These are phyloP conservation scores for Alternaria novae-zelandiae DNA, from an alignment of 2,329 filamentous ascomycete species.

Conservation along the genomic window DNA sequence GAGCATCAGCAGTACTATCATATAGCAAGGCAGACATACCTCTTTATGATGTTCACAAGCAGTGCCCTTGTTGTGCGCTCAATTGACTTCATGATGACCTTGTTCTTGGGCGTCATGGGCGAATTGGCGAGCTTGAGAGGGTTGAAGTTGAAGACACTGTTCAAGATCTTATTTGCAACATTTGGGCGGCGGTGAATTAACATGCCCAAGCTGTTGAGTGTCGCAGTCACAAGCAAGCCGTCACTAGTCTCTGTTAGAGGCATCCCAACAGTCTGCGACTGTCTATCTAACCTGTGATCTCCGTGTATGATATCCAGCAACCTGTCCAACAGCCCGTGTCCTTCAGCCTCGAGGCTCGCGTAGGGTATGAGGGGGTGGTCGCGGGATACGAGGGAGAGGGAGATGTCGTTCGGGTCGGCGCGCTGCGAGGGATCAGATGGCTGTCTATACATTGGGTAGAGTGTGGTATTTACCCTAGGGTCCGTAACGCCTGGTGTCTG, in stretches of 20 bases:
- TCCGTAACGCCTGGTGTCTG: slow-evolving; percentile 89
- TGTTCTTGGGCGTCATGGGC: slow-evolving; percentile 77
- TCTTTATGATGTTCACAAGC: slow-evolving; percentile 81
- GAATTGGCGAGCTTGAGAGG: slow-evolving; percentile 80
- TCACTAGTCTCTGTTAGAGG: slow-evolving; percentile 65
- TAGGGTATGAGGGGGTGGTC: slow-evolving; percentile 82
- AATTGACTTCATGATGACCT: slow-evolving; percentile 89
- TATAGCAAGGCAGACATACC: slow-evolving; percentile 56
- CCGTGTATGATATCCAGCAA: slow-evolving; percentile 86
- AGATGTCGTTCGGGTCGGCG: slow-evolving; percentile 80
- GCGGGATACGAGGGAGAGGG: slow-evolving; percentile 81
- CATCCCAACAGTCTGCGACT: slow-evolving; percentile 8
- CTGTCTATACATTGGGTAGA: slow-evolving; percentile 1
- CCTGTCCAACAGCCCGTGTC: slow-evolving; percentile 86
- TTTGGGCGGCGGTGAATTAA: slow-evolving; percentile 82
- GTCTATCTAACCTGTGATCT: slow-evolving; percentile 72
- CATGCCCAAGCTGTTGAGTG: slow-evolving; percentile 84
- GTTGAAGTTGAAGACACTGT: slow-evolving; percentile 87
- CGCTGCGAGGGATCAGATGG: slow-evolving; percentile 59
- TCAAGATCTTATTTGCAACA: slow-evolving; percentile 84
- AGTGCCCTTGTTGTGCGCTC: slow-evolving; percentile 89
- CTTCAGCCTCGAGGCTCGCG: slow-evolving; percentile 87
- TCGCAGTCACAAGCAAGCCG: slow-evolving; percentile 86
- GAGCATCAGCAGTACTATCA: slow-evolving; percentile 2
- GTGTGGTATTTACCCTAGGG: slow-evolving; percentile 69